phyloP scores from a whole-genome alignment of 2,329 filamentous ascomycete genomes.

The Diaporthe vexans region DNA sequence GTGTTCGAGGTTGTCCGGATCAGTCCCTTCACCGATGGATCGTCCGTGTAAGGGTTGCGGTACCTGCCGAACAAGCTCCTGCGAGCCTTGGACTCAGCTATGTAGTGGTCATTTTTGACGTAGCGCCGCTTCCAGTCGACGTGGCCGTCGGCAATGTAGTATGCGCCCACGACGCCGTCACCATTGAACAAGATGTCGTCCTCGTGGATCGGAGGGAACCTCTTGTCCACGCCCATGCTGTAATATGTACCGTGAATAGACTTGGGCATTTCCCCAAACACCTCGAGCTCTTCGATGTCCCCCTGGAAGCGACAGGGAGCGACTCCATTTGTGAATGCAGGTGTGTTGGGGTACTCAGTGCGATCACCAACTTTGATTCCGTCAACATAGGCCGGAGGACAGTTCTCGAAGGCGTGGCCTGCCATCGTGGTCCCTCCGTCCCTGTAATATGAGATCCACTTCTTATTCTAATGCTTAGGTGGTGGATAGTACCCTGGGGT shows the following conservation, averaged over 20 bases:
- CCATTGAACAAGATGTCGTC: constrained; percentile 55
- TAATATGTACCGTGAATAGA: constrained; percentile 52
- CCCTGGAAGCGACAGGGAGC: constrained; percentile 55
- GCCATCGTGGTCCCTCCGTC: not conserved
- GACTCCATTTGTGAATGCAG: constrained; percentile 3
- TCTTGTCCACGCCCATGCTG: constrained; percentile 56
- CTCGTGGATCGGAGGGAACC: constrained; percentile 49
- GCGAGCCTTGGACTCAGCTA: constrained; percentile 48
- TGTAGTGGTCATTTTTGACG: constrained; percentile 47
- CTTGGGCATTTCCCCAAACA: constrained; percentile 47
- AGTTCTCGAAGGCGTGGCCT: constrained; percentile 19
- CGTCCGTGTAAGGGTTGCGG: constrained; percentile 70
- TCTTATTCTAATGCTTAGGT: no score
- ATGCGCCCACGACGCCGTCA: constrained; percentile 54
- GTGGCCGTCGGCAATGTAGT: constrained; percentile 49
- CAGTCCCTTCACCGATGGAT: constrained; percentile 66
- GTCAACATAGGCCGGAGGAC: not conserved
- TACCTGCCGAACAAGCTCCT: constrained; percentile 65
- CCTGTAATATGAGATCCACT: no score
- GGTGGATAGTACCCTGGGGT: no score
- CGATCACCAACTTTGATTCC: constrained; percentile 14
- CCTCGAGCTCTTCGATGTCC: constrained; percentile 48
- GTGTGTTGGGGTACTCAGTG: constrained; percentile 2
- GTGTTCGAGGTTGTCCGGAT: constrained; percentile 71
- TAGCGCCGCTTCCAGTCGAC: constrained; percentile 50